These are phyloP conservation scores for Tephrocybe sp. DNA, from an alignment of 768 basidiomycete species.

Conservation along the genomic window DNA sequence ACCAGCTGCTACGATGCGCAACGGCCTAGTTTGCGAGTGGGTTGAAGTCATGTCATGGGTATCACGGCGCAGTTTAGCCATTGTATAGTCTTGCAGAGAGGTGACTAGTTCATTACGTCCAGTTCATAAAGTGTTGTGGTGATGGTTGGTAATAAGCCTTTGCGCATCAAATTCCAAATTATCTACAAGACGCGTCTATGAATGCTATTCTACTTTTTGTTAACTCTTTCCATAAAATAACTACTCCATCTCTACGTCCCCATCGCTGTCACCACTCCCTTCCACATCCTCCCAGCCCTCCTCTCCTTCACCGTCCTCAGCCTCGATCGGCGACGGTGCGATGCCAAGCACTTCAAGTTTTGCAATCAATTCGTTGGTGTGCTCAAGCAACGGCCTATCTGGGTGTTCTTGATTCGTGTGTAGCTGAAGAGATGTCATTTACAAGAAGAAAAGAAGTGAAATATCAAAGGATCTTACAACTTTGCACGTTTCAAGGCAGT, in stretches of 20 bases:
- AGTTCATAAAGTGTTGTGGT: slow-evolving; percentile 2
- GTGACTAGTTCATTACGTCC: slow-evolving; percentile 15
- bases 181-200: neutral
- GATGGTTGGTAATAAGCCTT: slow-evolving; percentile 4
- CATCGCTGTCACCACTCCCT: slow-evolving; percentile 52
- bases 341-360: slow-evolving; percentile 70
- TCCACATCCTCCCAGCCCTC: slow-evolving; percentile 64
- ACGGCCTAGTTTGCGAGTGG: slow-evolving; percentile 32
- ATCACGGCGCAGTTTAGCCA: slow-evolving; percentile 48
- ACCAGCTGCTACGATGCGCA: slow-evolving; percentile 76
- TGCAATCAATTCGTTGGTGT: slow-evolving; percentile 68
- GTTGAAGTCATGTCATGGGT: slow-evolving; percentile 27
- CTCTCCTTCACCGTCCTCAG: slow-evolving; percentile 46
- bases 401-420: slow-evolving; percentile 70
- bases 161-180: neutral
- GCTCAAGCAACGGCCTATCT: slow-evolving; percentile 73
- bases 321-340: slow-evolving; percentile 55
- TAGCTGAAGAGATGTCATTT: slow-evolving; percentile 40
- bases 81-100: slow-evolving; percentile 15
- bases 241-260: slow-evolving; percentile 58
- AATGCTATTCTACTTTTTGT: slow-evolving; percentile 30
- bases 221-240: slow-evolving; percentile 1
- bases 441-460: neutral
- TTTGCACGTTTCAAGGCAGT: slow-evolving; percentile 82
- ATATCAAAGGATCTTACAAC: slow-evolving; percentile 44